Evolutionary conservation across 1,139 yeast species (phyloP).

Genomic region (Blastobotrys serpentis): DNA sequence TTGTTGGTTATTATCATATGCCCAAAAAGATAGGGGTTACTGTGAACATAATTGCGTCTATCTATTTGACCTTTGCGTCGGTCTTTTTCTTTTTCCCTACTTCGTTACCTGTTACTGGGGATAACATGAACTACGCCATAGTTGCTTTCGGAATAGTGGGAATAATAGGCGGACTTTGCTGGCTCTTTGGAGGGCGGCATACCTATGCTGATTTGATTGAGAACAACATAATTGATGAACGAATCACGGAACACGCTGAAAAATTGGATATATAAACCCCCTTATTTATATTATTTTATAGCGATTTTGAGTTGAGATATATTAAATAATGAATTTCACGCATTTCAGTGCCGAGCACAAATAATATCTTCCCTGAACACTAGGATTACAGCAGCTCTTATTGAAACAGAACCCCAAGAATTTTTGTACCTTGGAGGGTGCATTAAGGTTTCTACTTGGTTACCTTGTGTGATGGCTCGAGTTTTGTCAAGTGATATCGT

Average conservation of each 20-base stretch:
- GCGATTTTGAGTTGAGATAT: too few species aligned
- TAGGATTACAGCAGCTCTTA: too few species aligned
- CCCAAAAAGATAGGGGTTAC: slow-evolving; percentile 60
- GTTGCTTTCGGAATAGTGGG: slow-evolving; percentile 41
- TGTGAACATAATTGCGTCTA: slow-evolving; percentile 55
- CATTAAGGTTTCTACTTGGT: too few species aligned
- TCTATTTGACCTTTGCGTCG: slow-evolving; percentile 60
- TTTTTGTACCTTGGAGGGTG: too few species aligned
- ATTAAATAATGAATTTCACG: too few species aligned
- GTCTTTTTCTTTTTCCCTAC: slow-evolving; percentile 73
- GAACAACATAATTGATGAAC: not conserved
- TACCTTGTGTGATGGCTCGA: too few species aligned
- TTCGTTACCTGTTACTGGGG: slow-evolving; percentile 60
- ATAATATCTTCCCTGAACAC: too few species aligned
- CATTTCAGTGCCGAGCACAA: too few species aligned
- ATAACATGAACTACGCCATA: slow-evolving; percentile 73
- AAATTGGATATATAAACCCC: slow-evolving; percentile 5
- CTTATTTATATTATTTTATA: too few species aligned
- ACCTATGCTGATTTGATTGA: slow-evolving; percentile 4
- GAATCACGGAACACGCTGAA: not conserved
- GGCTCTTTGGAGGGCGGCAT: slow-evolving; percentile 29
- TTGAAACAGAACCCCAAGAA: too few species aligned
- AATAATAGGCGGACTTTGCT: slow-evolving; percentile 26
- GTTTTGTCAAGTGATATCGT: too few species aligned
- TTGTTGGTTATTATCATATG: slow-evolving; percentile 66